A percentile compares a stretch with the other conserved stretches of the same genome.
Conservation (phyloP, 805 yeast species). For the Lachancea quebecensis region DNA sequence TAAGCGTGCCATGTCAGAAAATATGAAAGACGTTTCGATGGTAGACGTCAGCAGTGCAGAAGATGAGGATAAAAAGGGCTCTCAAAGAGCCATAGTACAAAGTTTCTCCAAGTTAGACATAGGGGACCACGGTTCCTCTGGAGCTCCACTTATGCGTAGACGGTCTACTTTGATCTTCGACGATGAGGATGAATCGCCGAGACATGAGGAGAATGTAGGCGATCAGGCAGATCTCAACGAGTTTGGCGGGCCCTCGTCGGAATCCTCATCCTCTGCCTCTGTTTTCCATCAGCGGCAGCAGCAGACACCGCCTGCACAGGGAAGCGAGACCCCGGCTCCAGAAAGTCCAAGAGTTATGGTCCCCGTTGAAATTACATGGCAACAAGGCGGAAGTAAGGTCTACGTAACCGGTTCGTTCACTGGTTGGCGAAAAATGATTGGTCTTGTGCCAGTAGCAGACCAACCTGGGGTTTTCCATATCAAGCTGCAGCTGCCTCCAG, state of each 20-base stretch:
- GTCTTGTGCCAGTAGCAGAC: slow-evolving; percentile 43
- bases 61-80: slow-evolving; percentile 7
- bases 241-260: slow-evolving; percentile 1
- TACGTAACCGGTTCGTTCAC: slow-evolving; percentile 97
- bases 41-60: slow-evolving; percentile 23
- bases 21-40: slow-evolving; percentile 25
- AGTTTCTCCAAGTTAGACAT: slow-evolving; percentile 32
- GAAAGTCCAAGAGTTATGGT: slow-evolving; percentile 15
- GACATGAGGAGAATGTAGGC: slow-evolving; percentile 16
- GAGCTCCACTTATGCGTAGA: slow-evolving; percentile 38
- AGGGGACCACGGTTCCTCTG: slow-evolving; percentile 23
- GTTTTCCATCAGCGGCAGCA: slow-evolving; percentile 3
- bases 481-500: slow-evolving; percentile 73
- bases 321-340: not conserved
- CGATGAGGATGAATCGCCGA: slow-evolving; percentile 41
- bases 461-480: slow-evolving; percentile 44
- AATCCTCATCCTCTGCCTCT: slow-evolving; percentile 5
- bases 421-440: slow-evolving; percentile 98
- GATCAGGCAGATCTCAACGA: slow-evolving; percentile 2
- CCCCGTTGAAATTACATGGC: slow-evolving; percentile 78
- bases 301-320: slow-evolving; percentile 6
- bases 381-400: slow-evolving; percentile 92
- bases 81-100: slow-evolving; percentile 19
- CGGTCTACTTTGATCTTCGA: slow-evolving; percentile 67
- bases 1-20: slow-evolving; percentile 13